Base-by-base conservation (phyloP, 108 stramenopile genomes). In the Poteriospumella lacustris region DNA sequence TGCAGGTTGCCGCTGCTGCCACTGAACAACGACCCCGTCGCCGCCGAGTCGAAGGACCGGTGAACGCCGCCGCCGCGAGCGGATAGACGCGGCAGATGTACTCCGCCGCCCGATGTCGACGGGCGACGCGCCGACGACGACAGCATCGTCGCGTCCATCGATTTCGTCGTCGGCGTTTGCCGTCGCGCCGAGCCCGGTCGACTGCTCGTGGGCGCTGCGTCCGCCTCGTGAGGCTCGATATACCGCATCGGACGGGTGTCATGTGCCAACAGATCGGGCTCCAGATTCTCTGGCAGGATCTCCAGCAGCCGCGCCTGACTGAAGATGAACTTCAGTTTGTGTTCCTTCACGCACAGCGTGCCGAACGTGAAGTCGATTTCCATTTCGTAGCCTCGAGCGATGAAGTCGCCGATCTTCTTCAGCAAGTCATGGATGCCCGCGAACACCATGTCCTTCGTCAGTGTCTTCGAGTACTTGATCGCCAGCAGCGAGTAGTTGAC, bases 371-470 rank as follows among this genome's bases (percentile, higher is more conserved):
- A 73, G 9, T 73, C n/a, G 36, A 73, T 73, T 24, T 73, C 70
- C 9, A 73, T 73, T 73, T 73, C 70, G 36, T 73, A 73, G 26
- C 24, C 15, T 33, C 70, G 70, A 73, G 9, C 12, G 36, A 73
- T 73, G 24, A 52, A 73, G 5, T 73, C 70, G 5, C 70, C 70
- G 5, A 73, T 38, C 24, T 73, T 73, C 5, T 38, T 5, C 38
- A 73, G 9, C 5, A 73, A 42, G 24, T 73, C 70, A 3, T 34
- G 3, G 5, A 73, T 12, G 9, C 70, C 70, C 26, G 70, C 38
- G 41, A 73, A 73, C 9, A 73, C 24, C 70, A 73, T 73, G 36
- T 73, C 70, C 36, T 73, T 73, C 3, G 70, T 73, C 31, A 73
- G 42, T 24, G 33, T 5, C 36, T 73, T 73, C 5, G 70, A 73